Percentiles rank a stretch among this genome's conserved stretches.
Conservation (phyloP, 345 rosid species). For the Turritis glabra region DNA sequence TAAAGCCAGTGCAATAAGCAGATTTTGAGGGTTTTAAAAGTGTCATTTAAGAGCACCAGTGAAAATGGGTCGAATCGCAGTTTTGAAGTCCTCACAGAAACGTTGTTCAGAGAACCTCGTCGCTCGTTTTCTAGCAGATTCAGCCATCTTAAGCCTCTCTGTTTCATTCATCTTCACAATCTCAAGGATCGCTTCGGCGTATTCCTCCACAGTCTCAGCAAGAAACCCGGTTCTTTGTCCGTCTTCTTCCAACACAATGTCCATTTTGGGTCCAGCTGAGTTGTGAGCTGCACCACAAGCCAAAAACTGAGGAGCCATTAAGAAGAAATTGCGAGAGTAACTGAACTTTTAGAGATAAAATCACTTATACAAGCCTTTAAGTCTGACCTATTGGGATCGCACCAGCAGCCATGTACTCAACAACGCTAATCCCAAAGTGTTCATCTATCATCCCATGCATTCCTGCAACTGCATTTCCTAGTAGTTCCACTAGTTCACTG, state of each 20-base stretch:
- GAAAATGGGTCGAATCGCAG: conserved; percentile 58
- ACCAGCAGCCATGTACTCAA: conserved; percentile 95
- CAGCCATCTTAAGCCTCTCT: conserved; percentile 74
- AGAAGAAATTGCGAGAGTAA: background rate
- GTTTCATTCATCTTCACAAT: conserved; percentile 58
- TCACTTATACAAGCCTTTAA: background rate
- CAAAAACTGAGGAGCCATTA: conserved; percentile 3
- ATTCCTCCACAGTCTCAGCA: conserved; percentile 67
- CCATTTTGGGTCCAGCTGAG: conserved; percentile 96
- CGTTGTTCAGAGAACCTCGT: conserved; percentile 70
- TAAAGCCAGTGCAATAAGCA: conserved; percentile 6
- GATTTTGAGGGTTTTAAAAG: background rate
- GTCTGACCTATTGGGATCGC: conserved; percentile 85
- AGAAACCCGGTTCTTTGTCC: conserved; percentile 86
- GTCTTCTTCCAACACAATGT: conserved; percentile 85
- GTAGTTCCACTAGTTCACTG: conserved; percentile 75
- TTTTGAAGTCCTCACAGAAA: conserved; percentile 69
- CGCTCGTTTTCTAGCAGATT: conserved; percentile 72
- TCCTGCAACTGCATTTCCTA: conserved; percentile 80
- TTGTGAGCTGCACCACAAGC: conserved; percentile 64
- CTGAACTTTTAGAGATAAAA: background rate
- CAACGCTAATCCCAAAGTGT: conserved; percentile 90
- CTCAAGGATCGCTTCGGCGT: conserved; percentile 68
- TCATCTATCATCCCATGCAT: conserved; percentile 86
- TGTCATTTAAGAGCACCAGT: conserved; percentile 21